Conservation (phyloP, 2,329 filamentous ascomycete genomes). For the Aspergillus alliaceus region DNA sequence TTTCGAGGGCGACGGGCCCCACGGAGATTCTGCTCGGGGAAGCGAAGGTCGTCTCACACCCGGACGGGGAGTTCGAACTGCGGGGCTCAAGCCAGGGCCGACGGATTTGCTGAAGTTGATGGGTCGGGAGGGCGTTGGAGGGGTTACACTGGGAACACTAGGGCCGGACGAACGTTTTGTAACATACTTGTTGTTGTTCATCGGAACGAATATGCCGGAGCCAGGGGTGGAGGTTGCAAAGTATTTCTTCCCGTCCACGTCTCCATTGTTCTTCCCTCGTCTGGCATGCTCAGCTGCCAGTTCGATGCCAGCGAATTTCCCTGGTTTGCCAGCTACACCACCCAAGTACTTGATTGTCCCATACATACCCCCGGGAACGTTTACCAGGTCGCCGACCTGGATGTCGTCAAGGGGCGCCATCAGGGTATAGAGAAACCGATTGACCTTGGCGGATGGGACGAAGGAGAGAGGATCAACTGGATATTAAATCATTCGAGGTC, state of each 20-base stretch:
- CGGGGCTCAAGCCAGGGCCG: slow-evolving; percentile 70
- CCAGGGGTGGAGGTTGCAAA: slow-evolving; percentile 77
- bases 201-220: slow-evolving; percentile 89
- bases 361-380: slow-evolving; percentile 90
- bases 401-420: slow-evolving; percentile 53
- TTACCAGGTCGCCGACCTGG: slow-evolving; percentile 77
- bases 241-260: slow-evolving; percentile 84
- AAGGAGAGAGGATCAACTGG: slow-evolving; percentile 1
- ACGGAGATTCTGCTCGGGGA: slow-evolving; percentile 84
- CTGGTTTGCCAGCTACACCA: slow-evolving; percentile 81
- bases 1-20: slow-evolving; percentile 58
- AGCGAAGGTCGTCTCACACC: slow-evolving; percentile 67
- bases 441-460: background rate
- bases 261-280: slow-evolving; percentile 91
- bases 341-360: slow-evolving; percentile 89
- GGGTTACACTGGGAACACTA: slow-evolving; percentile 52
- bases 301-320: slow-evolving; percentile 89
- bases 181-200: slow-evolving; percentile 69
- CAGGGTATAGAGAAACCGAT: background rate
- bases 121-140: slow-evolving; percentile 66
- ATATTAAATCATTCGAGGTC: slow-evolving; percentile 14
- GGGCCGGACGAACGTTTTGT: slow-evolving; percentile 57
- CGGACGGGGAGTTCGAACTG: slow-evolving; percentile 33
- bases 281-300: slow-evolving; percentile 75
- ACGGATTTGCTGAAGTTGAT: slow-evolving; percentile 88